phyloP scores from a whole-genome alignment of 1,284 basidiomycete species.

The Sparassis latifolia region DNA sequence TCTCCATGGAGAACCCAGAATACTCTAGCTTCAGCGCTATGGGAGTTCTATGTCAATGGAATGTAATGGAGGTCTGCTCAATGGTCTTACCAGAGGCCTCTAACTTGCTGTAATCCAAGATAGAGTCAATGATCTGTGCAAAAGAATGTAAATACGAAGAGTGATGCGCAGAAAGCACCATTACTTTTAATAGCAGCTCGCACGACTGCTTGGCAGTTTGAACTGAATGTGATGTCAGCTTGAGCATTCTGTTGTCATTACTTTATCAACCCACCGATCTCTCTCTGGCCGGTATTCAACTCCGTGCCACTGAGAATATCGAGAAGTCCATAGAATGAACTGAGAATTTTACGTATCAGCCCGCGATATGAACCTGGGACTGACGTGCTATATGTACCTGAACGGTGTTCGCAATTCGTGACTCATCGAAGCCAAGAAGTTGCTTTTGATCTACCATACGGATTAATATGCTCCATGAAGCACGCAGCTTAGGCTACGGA shows the following conservation, averaged over 20 bases:
- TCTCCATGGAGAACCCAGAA: slow-evolving; percentile 61
- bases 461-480: not conserved
- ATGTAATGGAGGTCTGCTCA: not conserved
- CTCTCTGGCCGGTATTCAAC: slow-evolving; percentile 56
- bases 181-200: slow-evolving; percentile 59
- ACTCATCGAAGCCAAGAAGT: slow-evolving; percentile 70
- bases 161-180: not conserved
- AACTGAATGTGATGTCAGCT: slow-evolving; percentile 31
- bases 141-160: not conserved
- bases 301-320: slow-evolving; percentile 64
- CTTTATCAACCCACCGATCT: slow-evolving; percentile 43
- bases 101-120: slow-evolving; percentile 68
- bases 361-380: not conserved
- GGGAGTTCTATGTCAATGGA: not conserved
- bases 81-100: slow-evolving; percentile 52
- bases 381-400: slow-evolving; percentile 33
- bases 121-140: slow-evolving; percentile 63
- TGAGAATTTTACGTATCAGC: slow-evolving; percentile 17
- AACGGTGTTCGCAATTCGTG: slow-evolving; percentile 69
- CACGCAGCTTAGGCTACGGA: slow-evolving; percentile 15
- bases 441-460: slow-evolving; percentile 56
- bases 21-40: slow-evolving; percentile 62
- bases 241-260: not conserved
- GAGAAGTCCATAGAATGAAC: slow-evolving; percentile 66
- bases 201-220: slow-evolving; percentile 72